These are phyloP conservation scores for Centrapalus pauciflorus DNA, from an alignment of 129 eudicot genomes.

Conservation along the genomic window DNA sequence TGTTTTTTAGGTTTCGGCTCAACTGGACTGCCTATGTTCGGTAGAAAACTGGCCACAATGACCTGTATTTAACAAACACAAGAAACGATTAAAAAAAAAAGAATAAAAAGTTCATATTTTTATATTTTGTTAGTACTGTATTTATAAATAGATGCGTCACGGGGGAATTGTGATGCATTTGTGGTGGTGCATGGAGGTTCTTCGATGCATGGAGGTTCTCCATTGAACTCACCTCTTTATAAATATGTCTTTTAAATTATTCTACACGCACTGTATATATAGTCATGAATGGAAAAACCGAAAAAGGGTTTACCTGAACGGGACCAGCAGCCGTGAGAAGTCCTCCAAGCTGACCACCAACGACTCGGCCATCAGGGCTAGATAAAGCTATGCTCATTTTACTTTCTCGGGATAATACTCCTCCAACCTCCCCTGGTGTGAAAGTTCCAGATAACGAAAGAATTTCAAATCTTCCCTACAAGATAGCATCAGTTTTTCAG, in stretches of 20 bases:
- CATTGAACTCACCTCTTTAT: too few species aligned
- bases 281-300: not conserved
- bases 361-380: conserved; percentile 67
- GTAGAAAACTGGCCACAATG: conserved; percentile 58
- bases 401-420: conserved; percentile 21
- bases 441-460: conserved; percentile 71
- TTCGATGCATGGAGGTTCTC: too few species aligned
- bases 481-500: not conserved
- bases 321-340: conserved; percentile 65
- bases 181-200: too few species aligned
- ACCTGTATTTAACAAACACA: conserved; percentile 32
- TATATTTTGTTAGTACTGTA: not conserved
- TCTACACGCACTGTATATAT: too few species aligned
- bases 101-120: not conserved
- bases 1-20: conserved; percentile 30
- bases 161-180: too few species aligned
- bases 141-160: too few species aligned
- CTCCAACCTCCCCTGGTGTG: conserved; percentile 50
- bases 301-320: conserved; percentile 50
- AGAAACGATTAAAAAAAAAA: not conserved
- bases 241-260: too few species aligned
- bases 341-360: conserved; percentile 84
- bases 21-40: conserved; percentile 27
- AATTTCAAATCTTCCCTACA: conserved; percentile 79
- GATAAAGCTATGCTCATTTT: conserved; percentile 63